phyloP scores from a whole-genome alignment of 371 early-diverging fungal species.

The Thermomucor indicae-seudaticae region DNA sequence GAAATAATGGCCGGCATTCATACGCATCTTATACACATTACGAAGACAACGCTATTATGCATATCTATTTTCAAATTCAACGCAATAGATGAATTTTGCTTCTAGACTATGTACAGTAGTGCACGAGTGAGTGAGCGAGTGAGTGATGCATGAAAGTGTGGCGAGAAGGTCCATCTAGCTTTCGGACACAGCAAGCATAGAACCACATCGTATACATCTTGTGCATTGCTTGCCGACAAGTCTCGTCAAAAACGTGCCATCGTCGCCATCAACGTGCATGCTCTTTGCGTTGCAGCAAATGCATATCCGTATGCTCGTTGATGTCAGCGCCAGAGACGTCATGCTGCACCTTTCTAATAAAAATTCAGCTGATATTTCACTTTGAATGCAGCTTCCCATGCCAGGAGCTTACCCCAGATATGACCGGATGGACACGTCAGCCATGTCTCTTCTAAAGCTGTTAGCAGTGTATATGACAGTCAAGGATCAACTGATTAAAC shows the following conservation, averaged over 20 bases:
- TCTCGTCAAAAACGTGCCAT: not conserved
- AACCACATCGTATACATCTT: conserved; percentile 3
- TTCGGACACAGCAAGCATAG: too few relatives aligned
- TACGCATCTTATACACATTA: not conserved
- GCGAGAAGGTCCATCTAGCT: too few relatives aligned
- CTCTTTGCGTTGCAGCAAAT: conserved; percentile 1
- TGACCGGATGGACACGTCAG: not conserved
- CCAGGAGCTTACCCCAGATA: conserved; percentile 4
- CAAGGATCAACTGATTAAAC: not conserved
- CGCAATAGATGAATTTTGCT: too few relatives aligned
- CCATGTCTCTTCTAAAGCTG: not conserved
- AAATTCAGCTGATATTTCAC: not conserved
- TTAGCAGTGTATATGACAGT: not conserved
- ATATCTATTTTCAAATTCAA: not conserved
- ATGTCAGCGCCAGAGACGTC: not conserved
- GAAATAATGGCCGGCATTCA: not conserved
- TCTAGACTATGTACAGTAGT: too few relatives aligned
- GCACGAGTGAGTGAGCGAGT: too few relatives aligned
- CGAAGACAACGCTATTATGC: not conserved
- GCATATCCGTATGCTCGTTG: not conserved
- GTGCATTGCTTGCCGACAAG: not conserved
- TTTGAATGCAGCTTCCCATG: not conserved
- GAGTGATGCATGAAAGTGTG: too few relatives aligned
- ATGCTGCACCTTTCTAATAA: not conserved
- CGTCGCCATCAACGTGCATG: not conserved